These are phyloP conservation scores for Desmodesmus armatus DNA, from an alignment of 139 green algal species.

Conservation along the genomic window DNA sequence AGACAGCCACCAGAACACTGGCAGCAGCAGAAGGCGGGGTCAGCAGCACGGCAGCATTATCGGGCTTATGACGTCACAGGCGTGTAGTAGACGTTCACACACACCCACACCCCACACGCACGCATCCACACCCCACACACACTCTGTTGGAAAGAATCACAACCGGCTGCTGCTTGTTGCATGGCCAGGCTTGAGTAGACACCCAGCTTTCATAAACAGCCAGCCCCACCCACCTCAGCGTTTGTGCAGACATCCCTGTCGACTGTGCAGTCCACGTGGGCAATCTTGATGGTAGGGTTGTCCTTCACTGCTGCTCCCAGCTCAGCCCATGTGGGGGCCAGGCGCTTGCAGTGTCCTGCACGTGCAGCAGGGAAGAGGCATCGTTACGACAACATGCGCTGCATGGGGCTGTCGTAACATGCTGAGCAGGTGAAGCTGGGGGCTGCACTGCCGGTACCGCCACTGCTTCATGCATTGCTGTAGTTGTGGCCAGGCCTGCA, in stretches of 20 bases:
- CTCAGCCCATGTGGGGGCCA: conserved; percentile 69
- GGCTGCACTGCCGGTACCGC: not conserved
- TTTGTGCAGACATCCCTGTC: conserved; percentile 66
- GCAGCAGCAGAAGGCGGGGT: too few relatives aligned
- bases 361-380: not conserved
- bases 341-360: conserved; percentile 81
- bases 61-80: too few relatives aligned
- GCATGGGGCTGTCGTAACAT: not conserved
- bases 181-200: too few relatives aligned
- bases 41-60: too few relatives aligned
- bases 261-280: conserved; percentile 75
- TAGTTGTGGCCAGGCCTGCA: not conserved
- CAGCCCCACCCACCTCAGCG: conserved; percentile 55
- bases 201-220: conserved; percentile 16
- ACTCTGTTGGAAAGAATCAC: too few relatives aligned
- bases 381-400: not conserved
- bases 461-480: not conserved
- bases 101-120: too few relatives aligned
- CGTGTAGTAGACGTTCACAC: too few relatives aligned
- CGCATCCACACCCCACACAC: too few relatives aligned
- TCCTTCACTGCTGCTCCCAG: conserved; percentile 58
- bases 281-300: conserved; percentile 58
- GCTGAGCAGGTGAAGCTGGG: not conserved
- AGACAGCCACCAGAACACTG: too few relatives aligned
- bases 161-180: too few relatives aligned